A percentile compares a stretch with the other conserved stretches of the same genome.
These are phyloP conservation scores for Inonotus hispidus DNA, from an alignment of 1,284 basidiomycete species.

Conservation along the genomic window DNA sequence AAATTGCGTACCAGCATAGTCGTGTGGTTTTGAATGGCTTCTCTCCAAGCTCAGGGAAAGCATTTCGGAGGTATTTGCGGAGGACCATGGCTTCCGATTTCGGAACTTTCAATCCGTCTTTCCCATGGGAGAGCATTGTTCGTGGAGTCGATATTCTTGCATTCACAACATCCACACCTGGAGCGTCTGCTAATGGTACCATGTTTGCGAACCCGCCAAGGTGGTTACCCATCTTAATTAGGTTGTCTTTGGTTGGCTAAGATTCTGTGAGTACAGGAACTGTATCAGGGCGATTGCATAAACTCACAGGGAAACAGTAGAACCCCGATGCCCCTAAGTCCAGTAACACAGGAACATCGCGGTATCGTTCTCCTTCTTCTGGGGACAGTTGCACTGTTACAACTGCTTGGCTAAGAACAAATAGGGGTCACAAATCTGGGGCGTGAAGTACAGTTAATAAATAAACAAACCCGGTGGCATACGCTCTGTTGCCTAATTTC, in stretches of 20 bases:
- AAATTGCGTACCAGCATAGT: constrained; percentile 66
- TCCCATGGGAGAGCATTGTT: constrained; percentile 51
- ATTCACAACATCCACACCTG: not conserved
- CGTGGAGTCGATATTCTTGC: constrained; percentile 55
- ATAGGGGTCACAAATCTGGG: not conserved
- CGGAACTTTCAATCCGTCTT: constrained; percentile 60
- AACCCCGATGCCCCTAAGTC: constrained; percentile 60
- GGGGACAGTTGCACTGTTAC: constrained; percentile 68
- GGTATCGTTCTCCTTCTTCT: constrained; percentile 63
- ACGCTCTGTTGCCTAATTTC: constrained; percentile 41
- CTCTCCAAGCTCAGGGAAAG: constrained; percentile 70
- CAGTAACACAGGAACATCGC: constrained; percentile 63
- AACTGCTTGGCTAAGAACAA: constrained; percentile 59
- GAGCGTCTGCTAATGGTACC: constrained; percentile 21
- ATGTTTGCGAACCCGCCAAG: constrained; percentile 56
- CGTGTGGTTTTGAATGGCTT: constrained; percentile 66
- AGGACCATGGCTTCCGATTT: constrained; percentile 43
- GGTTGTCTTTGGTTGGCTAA: constrained; percentile 63
- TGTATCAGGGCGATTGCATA: not conserved
- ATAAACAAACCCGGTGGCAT: constrained; percentile 62
- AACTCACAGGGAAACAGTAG: constrained; percentile 71
- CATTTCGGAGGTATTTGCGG: constrained; percentile 43
- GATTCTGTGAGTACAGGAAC: not conserved
- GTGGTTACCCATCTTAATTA: constrained; percentile 76
- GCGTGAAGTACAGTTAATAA: not conserved